These are phyloP conservation scores for Tricholoma sp. DNA, from an alignment of 768 basidiomycete species.

Conservation along the genomic window DNA sequence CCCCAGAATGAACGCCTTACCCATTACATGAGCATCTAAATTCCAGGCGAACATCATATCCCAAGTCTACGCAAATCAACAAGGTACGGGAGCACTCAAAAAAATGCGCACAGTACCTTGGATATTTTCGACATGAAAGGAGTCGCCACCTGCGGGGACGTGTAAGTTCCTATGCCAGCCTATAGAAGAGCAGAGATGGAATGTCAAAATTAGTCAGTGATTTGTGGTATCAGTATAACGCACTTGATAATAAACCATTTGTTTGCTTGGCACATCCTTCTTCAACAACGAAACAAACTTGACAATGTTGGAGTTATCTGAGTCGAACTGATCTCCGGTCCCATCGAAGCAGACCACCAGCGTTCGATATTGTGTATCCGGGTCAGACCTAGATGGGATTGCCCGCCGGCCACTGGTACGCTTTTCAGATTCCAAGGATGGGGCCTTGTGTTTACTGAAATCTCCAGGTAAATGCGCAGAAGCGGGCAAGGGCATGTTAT, in stretches of 20 bases:
- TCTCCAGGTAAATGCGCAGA: background rate
- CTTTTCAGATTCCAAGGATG: conserved; percentile 15
- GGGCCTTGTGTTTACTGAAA: background rate
- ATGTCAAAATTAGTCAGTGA: conserved; percentile 3
- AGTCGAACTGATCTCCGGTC: conserved; percentile 47
- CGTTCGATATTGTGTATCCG: conserved; percentile 33
- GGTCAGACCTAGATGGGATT: conserved; percentile 30
- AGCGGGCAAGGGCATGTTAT: background rate
- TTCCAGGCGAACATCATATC: conserved; percentile 49
- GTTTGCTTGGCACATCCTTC: conserved; percentile 45
- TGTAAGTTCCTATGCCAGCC: conserved; percentile 53
- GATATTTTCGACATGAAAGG: conserved; percentile 32
- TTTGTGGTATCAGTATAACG: no score
- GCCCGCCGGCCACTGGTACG: conserved; percentile 18
- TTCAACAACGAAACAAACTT: conserved; percentile 45
- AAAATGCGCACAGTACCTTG: no score
- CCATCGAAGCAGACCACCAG: conserved; percentile 56
- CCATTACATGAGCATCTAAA: conserved; percentile 44
- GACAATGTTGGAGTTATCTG: conserved; percentile 53
- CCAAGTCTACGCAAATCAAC: conserved; percentile 30
- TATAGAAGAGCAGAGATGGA: conserved; percentile 10
- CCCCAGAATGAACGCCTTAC: no score
- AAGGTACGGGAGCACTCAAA: no score
- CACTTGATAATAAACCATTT: conserved; percentile 58
- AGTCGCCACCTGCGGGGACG: conserved; percentile 29